phyloP scores from a whole-genome alignment of 768 basidiomycete genomes.

The Cubamyces lactineus region DNA sequence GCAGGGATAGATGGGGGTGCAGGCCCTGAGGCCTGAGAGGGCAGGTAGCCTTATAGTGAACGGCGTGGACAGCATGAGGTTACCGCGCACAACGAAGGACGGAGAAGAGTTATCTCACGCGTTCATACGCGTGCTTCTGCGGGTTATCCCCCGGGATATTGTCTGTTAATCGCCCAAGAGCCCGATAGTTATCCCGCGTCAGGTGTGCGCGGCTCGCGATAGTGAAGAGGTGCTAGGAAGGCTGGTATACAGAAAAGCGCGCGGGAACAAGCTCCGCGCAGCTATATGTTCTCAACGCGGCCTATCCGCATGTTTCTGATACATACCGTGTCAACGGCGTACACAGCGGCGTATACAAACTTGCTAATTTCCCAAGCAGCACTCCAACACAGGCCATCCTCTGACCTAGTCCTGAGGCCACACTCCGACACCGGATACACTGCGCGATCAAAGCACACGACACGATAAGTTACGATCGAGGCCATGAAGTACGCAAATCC shows the following conservation, averaged over 20 bases:
- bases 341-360: constrained; percentile 8
- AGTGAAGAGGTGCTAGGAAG: constrained; percentile 4
- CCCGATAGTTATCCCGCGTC: constrained; percentile 4
- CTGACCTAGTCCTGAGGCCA: constrained; percentile 17
- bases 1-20: constrained; percentile 14
- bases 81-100: constrained; percentile 22
- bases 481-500: constrained; percentile 5
- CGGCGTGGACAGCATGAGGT: constrained; percentile 23
- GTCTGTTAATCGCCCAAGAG: constrained; percentile 12
- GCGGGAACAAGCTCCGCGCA: constrained; percentile 6
- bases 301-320: constrained; percentile 18
- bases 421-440: constrained; percentile 4
- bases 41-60: constrained; percentile 19
- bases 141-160: constrained; percentile 2
- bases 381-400: not conserved
- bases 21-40: constrained; percentile 12
- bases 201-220: constrained; percentile 13
- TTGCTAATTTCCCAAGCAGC: constrained; percentile 5
- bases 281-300: constrained; percentile 14
- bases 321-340: constrained; percentile 4
- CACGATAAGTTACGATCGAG: not conserved
- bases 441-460: constrained; percentile 21
- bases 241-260: not conserved
- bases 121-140: constrained; percentile 18
- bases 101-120: constrained; percentile 18